phyloP scores from a whole-genome alignment of 257 asterid species.

The Perilla frutescens region DNA sequence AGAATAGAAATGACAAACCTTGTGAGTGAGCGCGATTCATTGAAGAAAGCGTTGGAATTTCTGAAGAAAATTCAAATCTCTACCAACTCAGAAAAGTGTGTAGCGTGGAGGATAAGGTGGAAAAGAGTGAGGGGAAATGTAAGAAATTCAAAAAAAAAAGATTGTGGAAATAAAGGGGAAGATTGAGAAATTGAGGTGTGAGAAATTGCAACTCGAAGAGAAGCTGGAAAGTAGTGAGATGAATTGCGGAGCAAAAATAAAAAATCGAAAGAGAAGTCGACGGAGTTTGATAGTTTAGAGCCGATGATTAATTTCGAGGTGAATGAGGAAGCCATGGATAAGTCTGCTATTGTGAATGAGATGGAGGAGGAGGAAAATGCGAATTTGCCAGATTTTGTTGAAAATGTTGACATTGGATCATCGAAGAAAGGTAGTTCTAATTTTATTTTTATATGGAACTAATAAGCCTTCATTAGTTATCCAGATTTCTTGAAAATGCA shows the following conservation, averaged over 20 bases:
- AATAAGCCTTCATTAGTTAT: too few relatives aligned
- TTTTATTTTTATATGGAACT: too few relatives aligned
- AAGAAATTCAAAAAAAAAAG: not conserved
- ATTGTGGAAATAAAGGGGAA: not conserved
- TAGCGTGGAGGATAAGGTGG: too few relatives aligned
- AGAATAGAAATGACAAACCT: constrained; percentile 38
- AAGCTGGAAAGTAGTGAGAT: not conserved
- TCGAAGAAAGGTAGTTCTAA: not conserved
- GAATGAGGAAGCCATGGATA: too few relatives aligned
- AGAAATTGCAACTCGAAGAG: not conserved
- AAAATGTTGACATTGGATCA: not conserved
- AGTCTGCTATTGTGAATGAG: not conserved
- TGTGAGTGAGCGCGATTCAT: constrained; percentile 4
- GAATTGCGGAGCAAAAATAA: too few relatives aligned
- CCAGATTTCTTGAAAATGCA: too few relatives aligned
- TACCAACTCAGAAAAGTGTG: too few relatives aligned
- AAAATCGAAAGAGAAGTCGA: not conserved
- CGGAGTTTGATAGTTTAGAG: constrained; percentile 15
- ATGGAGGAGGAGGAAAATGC: not conserved
- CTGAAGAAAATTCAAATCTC: constrained; percentile 1
- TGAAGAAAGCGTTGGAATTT: constrained; percentile 20
- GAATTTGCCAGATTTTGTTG: not conserved
- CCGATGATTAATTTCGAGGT: constrained; percentile 11
- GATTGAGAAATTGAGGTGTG: too few relatives aligned
- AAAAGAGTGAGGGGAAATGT: too few relatives aligned